Evolutionary conservation across 352 stramenopile genomes (phyloP), one percentile per base, ranked within the genome.

Genomic region (Pythium volutum): DNA sequence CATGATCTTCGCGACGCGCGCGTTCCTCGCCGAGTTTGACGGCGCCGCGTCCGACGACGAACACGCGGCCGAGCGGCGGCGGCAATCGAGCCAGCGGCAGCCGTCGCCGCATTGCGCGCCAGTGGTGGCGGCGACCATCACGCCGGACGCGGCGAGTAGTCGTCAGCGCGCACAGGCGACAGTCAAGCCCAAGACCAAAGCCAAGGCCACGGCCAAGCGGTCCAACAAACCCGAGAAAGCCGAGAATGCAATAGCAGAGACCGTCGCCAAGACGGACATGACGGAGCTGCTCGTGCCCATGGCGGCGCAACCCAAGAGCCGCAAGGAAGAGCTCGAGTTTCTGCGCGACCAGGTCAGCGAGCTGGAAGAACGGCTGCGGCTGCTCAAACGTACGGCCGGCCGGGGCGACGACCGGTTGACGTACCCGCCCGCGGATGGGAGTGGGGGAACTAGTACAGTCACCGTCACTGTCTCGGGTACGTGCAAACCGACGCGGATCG

Each of bases 291-390:
- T 43, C 43, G 59, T 61, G 31, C 36, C 45, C 60, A n/a, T n/a
- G n/a, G 72, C 22, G 29, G 68, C 14, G 50, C 55, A 45, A 36
- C 52, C 39, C 27, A 60, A 63, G 61, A 63, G 45, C 20, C 83
- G 74, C 47, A 85, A 86, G 56, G 76, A 89, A 38, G 79, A 89
- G 64, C 73, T 89, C 33, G 78, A 87, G 34, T 87, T 87, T 62
- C 58, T 89, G 43, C 77, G 77, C 75, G 61, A 54, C 18, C 53
- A 69, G 15, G 62, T 65, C 22, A 36, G 50, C 23, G 62, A 69
- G 20, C 50, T 69, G 7, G 55, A 69, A 42, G 41, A 58, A 29
- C 53, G 52, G 20, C 33, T 68, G 9, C 34, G 49, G 26, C 33
- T 58, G n/a, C 43, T 68, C 34, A 68, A 63, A 23, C 53, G 46